Conservation (phyloP, 768 basidiomycete species). For the Leccinum broughii region DNA sequence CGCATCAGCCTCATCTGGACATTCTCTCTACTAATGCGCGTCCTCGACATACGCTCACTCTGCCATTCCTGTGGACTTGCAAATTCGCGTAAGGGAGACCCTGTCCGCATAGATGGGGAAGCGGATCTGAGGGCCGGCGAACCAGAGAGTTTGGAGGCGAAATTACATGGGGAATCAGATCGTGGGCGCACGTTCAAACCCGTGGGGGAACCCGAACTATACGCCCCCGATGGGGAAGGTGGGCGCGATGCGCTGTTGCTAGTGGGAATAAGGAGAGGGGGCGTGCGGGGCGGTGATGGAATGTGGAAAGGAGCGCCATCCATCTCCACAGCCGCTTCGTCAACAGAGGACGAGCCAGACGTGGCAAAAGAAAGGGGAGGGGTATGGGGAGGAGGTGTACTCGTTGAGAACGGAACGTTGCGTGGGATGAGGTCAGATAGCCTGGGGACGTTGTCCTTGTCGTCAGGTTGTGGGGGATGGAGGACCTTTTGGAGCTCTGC, state of each 20-base stretch:
- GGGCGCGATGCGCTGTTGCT: constrained; percentile 3
- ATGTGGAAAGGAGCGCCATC: constrained; percentile 5
- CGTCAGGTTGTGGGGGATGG: constrained; percentile 12
- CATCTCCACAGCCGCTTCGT: constrained; percentile 7
- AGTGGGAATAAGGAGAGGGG: constrained; percentile 1
- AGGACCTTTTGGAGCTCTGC: constrained; percentile 30
- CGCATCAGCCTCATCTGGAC: constrained; percentile 50
- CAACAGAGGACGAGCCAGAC: constrained; percentile 20
- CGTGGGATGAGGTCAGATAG: constrained; percentile 29
- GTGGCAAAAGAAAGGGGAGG: constrained; percentile 22
- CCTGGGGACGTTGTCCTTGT: constrained; percentile 17
- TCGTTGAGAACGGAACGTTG: constrained; percentile 26
- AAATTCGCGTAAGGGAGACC: constrained; percentile 30
- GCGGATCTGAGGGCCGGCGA: constrained; percentile 22
- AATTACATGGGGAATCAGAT: constrained; percentile 26
- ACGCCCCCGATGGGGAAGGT: constrained; percentile 11
- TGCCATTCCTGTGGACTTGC: constrained; percentile 24
- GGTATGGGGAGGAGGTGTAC: constrained; percentile 27
- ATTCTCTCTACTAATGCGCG: constrained; percentile 54
- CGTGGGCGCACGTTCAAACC: constrained; percentile 17
- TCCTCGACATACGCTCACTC: constrained; percentile 29
- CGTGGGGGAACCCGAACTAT: constrained; percentile 22
- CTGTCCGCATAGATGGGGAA: constrained; percentile 25
- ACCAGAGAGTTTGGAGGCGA: constrained; percentile 15
- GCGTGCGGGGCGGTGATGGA: constrained; percentile 5